Base-by-base conservation (phyloP, 306 rosid species). In the Lathyrus aphaca region DNA sequence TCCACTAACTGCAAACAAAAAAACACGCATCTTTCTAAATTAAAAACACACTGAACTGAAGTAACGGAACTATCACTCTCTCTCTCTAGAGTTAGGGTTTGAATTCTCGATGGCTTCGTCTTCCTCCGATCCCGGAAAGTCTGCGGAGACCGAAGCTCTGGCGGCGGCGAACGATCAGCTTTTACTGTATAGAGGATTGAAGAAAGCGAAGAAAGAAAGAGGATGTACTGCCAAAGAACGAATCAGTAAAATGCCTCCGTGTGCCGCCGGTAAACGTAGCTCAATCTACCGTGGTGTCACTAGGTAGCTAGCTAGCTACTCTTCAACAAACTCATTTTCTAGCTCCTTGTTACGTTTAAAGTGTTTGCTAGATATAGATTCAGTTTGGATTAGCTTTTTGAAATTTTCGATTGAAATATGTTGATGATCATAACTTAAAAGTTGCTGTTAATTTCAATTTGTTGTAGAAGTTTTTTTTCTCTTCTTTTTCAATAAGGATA, bases 221-320 rank as follows among this genome's bases (percentile, higher is more conserved):
- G 96, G 96, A 0, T 91, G 99, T 72, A 94, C 99, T 30, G 99
- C 99, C 32, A 94, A 94, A 75, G 99, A 94, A 60, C 85, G 99
- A 44, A 94, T 94, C 86, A 94, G 99, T 76, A 94, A 91, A 77
- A 94, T 94, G 99, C 97, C 96, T 74, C 99, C 99, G 0, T 94
- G 95, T 60, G 92, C 96, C 18, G 99, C 99, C 6, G 99, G 99
- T 4, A 91, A 95, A 84, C 86, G 99, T 17, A 95, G 99, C 80
- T 95, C 99, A 32, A 91, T 91, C 48, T 95, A 95, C 82, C 99
- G 99, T 4, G 99, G 99, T 54, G 99, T 95, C 45, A 95, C 99
- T 35, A 86, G 98, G 98, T 93, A 77, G 17, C 29, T 32, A 3
- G 6, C 11, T 27, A 13, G 4, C 30, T 83, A 64, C 29, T 25